Percentiles rank a stretch among this genome's conserved stretches.
Conservation (phyloP, 768 basidiomycete species). For the Termitomyces sp. region DNA sequence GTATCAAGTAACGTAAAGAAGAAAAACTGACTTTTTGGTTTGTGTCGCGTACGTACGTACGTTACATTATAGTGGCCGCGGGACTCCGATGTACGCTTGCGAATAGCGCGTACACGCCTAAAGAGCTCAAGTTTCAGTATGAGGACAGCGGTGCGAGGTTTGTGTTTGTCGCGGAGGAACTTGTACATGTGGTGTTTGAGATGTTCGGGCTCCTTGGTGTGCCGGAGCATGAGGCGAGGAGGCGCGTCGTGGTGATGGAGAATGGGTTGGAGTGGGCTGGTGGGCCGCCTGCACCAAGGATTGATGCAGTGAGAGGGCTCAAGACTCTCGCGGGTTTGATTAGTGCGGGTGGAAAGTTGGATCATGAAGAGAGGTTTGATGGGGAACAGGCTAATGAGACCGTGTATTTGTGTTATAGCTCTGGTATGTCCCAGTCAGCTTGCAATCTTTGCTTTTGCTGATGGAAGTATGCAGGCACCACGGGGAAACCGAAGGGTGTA, state of each 20-base stretch:
- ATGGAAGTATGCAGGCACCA: constrained; percentile 53
- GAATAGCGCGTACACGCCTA: constrained; percentile 66
- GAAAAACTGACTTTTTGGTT: constrained; percentile 4
- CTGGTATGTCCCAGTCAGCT: constrained; percentile 21
- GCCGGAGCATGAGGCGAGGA: constrained; percentile 42
- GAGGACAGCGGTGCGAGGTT: constrained; percentile 61
- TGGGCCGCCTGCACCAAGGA: constrained; percentile 28
- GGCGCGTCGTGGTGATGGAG: constrained; percentile 57
- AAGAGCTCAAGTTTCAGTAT: constrained; percentile 74
- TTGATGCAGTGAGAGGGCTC: background rate
- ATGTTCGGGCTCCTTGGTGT: constrained; percentile 56
- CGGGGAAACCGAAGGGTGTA: constrained; percentile 74
- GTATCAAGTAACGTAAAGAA: background rate
- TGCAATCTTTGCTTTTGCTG: background rate
- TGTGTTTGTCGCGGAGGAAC: constrained; percentile 63
- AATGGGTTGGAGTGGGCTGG: constrained; percentile 47
- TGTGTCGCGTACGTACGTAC: background rate
- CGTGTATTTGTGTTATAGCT: constrained; percentile 61
- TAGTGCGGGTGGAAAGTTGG: constrained; percentile 48
- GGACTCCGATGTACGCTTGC: constrained; percentile 70
- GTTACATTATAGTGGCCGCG: constrained; percentile 45
- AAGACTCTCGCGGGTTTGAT: constrained; percentile 23
- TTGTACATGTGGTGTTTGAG: constrained; percentile 51
- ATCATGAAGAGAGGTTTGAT: constrained; percentile 54
- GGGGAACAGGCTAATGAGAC: constrained; percentile 57